Conservation (phyloP, 768 basidiomycete genomes). For the Russula earlei region DNA sequence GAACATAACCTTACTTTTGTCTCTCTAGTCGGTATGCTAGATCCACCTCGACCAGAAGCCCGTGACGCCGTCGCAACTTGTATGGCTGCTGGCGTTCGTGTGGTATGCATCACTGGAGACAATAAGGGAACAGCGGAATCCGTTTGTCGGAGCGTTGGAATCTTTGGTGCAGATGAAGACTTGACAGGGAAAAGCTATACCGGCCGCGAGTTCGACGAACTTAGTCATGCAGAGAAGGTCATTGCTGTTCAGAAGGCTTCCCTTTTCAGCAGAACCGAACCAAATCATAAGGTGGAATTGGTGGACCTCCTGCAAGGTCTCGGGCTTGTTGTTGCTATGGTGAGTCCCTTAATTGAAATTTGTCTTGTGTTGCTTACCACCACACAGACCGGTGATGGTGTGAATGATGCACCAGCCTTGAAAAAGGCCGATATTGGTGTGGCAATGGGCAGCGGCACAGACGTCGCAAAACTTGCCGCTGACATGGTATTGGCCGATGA, state of each 20-base stretch:
- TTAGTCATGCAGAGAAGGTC: conserved; percentile 74
- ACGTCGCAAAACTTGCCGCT: conserved; percentile 94
- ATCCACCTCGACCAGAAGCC: conserved; percentile 95
- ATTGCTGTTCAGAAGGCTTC: conserved; percentile 79
- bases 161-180: conserved; percentile 81
- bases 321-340: conserved; percentile 95
- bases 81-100: conserved; percentile 85
- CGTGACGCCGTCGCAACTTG: conserved; percentile 80
- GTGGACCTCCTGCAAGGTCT: conserved; percentile 89
- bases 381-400: conserved; percentile 84
- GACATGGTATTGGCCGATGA: conserved; percentile 98
- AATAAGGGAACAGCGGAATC: conserved; percentile 97
- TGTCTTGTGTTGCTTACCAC: conserved; percentile 10
- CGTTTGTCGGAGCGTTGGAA: conserved; percentile 92
- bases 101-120: conserved; percentile 96
- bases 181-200: conserved; percentile 94
- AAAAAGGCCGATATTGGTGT: conserved; percentile 98
- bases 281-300: conserved; percentile 87
- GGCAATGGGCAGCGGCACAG: conserved; percentile 98
- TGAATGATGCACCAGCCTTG: conserved; percentile 95
- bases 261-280: conserved; percentile 90
- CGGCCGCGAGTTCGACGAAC: conserved; percentile 79
- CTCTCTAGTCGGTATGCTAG: conserved; percentile 94
- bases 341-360: conserved; percentile 23
- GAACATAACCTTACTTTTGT: conserved; percentile 91